Percentiles rank a stretch among this genome's conserved stretches.
Evolutionary conservation across 441 rosid genomes (phyloP).

Genomic region (Euphorbia celastroides): DNA sequence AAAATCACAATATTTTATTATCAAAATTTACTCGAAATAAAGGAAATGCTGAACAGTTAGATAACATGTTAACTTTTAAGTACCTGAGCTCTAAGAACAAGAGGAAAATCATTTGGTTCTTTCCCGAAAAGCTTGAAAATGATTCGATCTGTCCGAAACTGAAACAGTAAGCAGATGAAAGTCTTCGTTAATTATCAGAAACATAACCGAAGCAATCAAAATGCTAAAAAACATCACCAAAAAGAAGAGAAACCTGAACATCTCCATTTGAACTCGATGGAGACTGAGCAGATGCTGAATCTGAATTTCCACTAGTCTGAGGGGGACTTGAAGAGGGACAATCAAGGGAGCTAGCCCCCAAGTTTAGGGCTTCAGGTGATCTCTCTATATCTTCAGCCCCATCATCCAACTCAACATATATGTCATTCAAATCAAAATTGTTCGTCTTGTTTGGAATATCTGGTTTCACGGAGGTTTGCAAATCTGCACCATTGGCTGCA

Average conservation of each 20-base stretch:
- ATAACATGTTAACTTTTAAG: conserved; percentile 11
- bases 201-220: not conserved
- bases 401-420: conserved; percentile 74
- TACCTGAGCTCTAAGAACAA: conserved; percentile 82
- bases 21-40: conserved; percentile 14
- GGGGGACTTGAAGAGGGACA: conserved; percentile 92
- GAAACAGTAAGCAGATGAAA: conserved; percentile 28
- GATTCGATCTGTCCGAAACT: conserved; percentile 87
- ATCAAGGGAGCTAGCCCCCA: conserved; percentile 60
- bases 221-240: not conserved
- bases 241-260: conserved; percentile 52
- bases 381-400: conserved; percentile 69
- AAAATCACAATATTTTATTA: conserved; percentile 19
- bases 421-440: conserved; percentile 88
- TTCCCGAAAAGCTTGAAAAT: conserved; percentile 90
- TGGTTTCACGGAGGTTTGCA: conserved; percentile 22
- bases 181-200: not conserved
- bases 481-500: conserved; percentile 26
- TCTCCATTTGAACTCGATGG: conserved; percentile 91
- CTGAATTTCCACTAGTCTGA: conserved; percentile 82
- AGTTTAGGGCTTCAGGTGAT: conserved; percentile 54
- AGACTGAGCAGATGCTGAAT: conserved; percentile 93
- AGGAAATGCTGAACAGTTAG: conserved; percentile 16
- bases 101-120: conserved; percentile 86
- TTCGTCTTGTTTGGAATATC: conserved; percentile 43